Percentiles rank a stretch among this genome's conserved stretches.
Evolutionary conservation across 2,329 filamentous ascomycete genomes (phyloP).

Genomic region (Apiospora marii): DNA sequence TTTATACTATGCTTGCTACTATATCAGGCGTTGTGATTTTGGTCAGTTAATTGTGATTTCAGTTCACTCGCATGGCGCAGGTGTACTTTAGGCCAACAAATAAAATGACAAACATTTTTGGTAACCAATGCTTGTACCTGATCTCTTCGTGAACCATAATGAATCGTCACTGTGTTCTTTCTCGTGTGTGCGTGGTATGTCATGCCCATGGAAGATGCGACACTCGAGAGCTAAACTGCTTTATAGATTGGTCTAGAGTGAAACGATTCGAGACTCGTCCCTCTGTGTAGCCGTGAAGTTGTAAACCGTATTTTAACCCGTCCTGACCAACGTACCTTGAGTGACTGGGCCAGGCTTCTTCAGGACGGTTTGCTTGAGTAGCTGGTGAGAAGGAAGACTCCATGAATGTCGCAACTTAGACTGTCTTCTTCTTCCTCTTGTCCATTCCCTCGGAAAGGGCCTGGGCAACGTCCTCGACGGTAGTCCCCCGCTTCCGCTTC

Average conservation of each 20-base stretch:
- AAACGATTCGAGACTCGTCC: neutral
- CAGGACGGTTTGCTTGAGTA: too few species aligned
- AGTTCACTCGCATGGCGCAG: constrained; percentile 26
- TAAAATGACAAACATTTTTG: constrained; percentile 15
- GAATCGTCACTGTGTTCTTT: neutral
- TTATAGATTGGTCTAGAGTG: neutral
- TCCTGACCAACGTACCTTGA: neutral
- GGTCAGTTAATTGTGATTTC: constrained; percentile 5
- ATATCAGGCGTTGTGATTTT: constrained; percentile 27
- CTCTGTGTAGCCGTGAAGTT: neutral
- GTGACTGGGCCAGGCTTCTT: neutral
- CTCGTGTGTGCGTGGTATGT: neutral
- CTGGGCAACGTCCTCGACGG: constrained; percentile 64
- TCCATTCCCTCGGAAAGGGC: constrained; percentile 42
- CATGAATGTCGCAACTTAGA: neutral
- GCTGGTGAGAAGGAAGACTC: neutral
- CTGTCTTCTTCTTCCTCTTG: constrained; percentile 41
- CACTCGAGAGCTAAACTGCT: neutral
- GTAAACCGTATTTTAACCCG: neutral
- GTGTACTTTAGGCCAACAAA: constrained; percentile 26
- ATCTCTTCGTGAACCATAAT: constrained; percentile 29
- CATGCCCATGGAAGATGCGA: neutral
- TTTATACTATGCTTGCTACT: constrained; percentile 23
- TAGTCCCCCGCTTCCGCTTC: constrained; percentile 62
- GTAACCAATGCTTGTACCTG: constrained; percentile 35